Evolutionary conservation across 2,329 filamentous ascomycete genomes (phyloP), one percentile per base, ranked within the genome.

Genomic region (Chlorencoelia australis): DNA sequence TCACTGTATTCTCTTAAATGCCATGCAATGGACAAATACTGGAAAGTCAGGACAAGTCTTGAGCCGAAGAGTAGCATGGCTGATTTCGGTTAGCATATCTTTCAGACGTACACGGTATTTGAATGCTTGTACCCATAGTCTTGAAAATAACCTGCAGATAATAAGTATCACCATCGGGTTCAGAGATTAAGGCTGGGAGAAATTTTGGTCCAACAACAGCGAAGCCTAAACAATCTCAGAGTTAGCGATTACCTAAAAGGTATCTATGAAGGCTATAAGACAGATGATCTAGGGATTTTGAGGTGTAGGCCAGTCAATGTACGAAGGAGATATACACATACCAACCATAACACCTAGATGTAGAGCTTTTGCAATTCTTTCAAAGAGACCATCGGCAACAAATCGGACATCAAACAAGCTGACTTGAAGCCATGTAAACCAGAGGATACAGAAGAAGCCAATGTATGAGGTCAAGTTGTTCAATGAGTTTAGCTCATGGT

Each of bases 401-500:
- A 76, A 76, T 3, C 73, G 67, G 16, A 75, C 64, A 51, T 77
- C 72, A 49, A 70, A 73, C 1, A 76, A 56, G 10, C 66, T 67
- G 31, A 72, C 67, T 51, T 75, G 71, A 33, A 72, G 63, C 73
- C 73, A 76, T 6, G 68, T 71, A 42, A 73, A 69, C 72, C 71
- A 76, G 4, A 53, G 37, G 8, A 53, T 42, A 24, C 48, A 74
- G 59, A 40, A 76, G 59, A 26, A 66, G 57, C 49, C 75, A 66
- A 52, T 70, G 73, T 27, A 71, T 60, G 35, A 72, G 59, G 49
- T 73, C 68, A 22, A 65, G 48, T 21, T 49, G 7, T 33, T 14
- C 11, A 57, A 36, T 43, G 69, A 65, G 46, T 70, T 71, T 43
- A 75, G 71, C 27, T 73, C 67, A 44, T 72, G 66, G 4, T 64